Percentiles rank a stretch among this genome's conserved stretches.
phyloP scores from a whole-genome alignment of 495 filamentous ascomycete species.

The Chaetomium fimeti region DNA sequence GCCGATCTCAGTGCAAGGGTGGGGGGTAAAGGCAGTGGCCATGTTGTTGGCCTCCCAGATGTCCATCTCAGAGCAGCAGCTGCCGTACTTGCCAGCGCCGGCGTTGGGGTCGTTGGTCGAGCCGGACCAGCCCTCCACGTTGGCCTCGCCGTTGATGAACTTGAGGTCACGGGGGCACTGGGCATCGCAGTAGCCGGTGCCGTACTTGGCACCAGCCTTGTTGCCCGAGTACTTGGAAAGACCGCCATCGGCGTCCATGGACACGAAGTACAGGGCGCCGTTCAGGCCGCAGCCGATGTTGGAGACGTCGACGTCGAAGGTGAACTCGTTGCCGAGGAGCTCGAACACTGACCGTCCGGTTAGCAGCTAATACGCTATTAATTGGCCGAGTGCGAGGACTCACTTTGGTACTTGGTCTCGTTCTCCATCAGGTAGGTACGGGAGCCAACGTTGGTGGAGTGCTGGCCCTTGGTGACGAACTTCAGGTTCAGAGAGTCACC shows the following conservation, averaged over 20 bases:
- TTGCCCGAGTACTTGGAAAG: conserved; percentile 51
- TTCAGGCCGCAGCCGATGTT: conserved; percentile 56
- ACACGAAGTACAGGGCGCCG: conserved; percentile 59
- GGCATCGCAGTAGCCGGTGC: conserved; percentile 58
- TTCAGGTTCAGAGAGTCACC: conserved; percentile 49
- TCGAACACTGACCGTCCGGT: conserved; percentile 40
- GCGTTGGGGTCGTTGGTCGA: conserved; percentile 61
- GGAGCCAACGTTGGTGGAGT: conserved; percentile 52
- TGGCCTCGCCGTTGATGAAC: conserved; percentile 55
- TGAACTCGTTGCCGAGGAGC: conserved; percentile 58
- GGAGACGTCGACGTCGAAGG: conserved; percentile 60
- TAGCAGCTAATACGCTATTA: background rate
- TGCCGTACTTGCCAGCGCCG: conserved; percentile 58
- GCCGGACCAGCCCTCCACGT: conserved; percentile 59
- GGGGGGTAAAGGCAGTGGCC: conserved; percentile 62
- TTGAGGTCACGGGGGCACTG: conserved; percentile 57
- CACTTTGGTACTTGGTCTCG: conserved; percentile 53
- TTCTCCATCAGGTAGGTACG: conserved; percentile 58
- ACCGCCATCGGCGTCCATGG: conserved; percentile 58
- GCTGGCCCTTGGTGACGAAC: conserved; percentile 56
- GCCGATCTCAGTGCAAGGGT: conserved; percentile 60
- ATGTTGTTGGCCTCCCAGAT: conserved; percentile 72
- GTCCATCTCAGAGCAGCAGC: conserved; percentile 74
- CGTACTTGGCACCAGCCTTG: conserved; percentile 60
- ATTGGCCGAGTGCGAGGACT: background rate